Base-by-base conservation (phyloP, 2,329 filamentous ascomycete species). In the Penicillium psychrosexuale region DNA sequence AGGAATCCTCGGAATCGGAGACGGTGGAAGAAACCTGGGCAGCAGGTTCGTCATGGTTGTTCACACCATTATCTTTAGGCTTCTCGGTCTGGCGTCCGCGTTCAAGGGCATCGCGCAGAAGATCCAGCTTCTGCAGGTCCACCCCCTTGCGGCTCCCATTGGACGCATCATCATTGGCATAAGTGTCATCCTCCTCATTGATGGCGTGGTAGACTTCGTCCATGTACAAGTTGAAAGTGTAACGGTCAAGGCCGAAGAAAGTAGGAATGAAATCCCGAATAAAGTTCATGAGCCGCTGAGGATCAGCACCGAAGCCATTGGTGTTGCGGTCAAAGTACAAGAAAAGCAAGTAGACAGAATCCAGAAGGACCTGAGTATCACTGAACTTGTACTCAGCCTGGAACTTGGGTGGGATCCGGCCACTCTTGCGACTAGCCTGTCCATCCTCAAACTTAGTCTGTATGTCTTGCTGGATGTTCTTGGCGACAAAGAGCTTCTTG, bases 381-480 rank as follows among this genome's bases (percentile, higher is more conserved):
- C 81, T 77, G 65, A 97, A 91, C 17, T 82, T 79, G 76, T 88
- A 93, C 42, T 84, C 79, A 69, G 91, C 89, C 71, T 96, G 93
- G 68, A 88, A 84, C 44, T 83, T 84, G 15, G 84, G 80, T 6
- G 84, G 79, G 56, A 83, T 83, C 62, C 84, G 72, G 45, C 80
- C 78, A 45, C 84, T 80, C 61, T 81, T 83, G 58, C 87, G 84
- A 63, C 86, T 79, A 48, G 89, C 89, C 67, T 89, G 87, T 70
- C 93, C 89, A 73, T 97, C 92, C 71, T 97, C 92, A 63, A 93
- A 89, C 72, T 91, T 95, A 47, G 90, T 91, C 73, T 94, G 91
- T 69, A 97, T 92, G 56, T 94, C 87, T 64, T 91, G 89, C 33
- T 94, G 87, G 11, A 99, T 84, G 55, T 93, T 89, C 76, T 97